Base-by-base conservation (phyloP, 345 rosid genomes). In the Geranium rotundifolium region DNA sequence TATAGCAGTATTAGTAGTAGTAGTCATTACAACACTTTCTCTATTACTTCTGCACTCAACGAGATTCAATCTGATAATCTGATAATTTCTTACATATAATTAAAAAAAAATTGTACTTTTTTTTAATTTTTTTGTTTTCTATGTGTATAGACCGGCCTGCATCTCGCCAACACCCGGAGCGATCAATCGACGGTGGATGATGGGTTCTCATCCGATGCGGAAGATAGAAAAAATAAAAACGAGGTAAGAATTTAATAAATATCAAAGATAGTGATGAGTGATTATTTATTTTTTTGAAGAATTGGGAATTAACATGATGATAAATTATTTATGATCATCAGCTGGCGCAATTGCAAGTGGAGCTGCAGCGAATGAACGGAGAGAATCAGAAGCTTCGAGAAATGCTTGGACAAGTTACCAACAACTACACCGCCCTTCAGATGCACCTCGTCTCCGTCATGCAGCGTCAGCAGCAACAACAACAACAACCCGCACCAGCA, bases 131-230 rank as follows among this genome's bases (percentile, higher is more conserved):
- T 5, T 17, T 39, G 34, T 3, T 20, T 3, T 59, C 23, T 37
- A 41, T n/a, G n/a, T 64, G 6, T 62, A 29, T 69, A 92, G 98
- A 92, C 86, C 63, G 90, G 91, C 2, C 80, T 92, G 82, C 89
- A 71, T 63, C 96, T 92, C 18, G 82, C 83, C 54, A 82, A 86
- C 63, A 68, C 80, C 0, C 77, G 90, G 74, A 92, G 95, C 69
- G 91, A 89, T 73, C 83, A 89, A 65, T 89, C 95, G 23, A 82
- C 79, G 34, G 88, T 89, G 57, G 93, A 87, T 59, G 90, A 87
- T 70, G 95, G 88, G 16, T 69, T 76, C 0, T 92, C 95, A 16
- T 81, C 93, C 0, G 81, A 81, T 34, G 67, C 67, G 66, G 90
- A 84, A 67, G 79, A 84, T 7, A 82, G 75, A 50, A 69, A 85